Evolutionary conservation across 441 rosid species (phyloP).

Genomic region (Corymbia citriodora): DNA sequence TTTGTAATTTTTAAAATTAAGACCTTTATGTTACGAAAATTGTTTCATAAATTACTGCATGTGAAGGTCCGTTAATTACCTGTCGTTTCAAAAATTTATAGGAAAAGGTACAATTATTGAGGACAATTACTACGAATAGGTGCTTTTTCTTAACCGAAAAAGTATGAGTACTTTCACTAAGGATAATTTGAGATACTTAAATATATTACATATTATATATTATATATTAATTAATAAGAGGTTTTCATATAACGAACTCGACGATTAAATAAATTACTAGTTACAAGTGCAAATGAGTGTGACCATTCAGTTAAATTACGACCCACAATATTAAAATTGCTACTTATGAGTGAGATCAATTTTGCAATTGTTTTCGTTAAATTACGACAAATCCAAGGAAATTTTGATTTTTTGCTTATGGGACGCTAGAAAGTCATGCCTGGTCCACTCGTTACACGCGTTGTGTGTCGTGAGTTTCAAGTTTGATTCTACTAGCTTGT

Average conservation of each 20-base stretch:
- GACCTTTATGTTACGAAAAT: not conserved
- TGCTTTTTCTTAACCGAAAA: not conserved
- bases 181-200: not conserved
- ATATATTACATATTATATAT: not conserved
- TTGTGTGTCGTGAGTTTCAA: not conserved
- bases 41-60: not conserved
- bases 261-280: not conserved
- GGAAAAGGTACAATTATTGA: not conserved
- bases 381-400: not conserved
- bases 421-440: not conserved
- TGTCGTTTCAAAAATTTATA: not conserved
- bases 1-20: not conserved
- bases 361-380: not conserved
- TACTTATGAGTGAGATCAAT: not conserved
- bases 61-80: not conserved
- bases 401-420: not conserved
- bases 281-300: not conserved
- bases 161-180: not conserved
- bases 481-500: not conserved
- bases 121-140: not conserved
- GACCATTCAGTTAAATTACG: not conserved
- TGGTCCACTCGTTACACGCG: not conserved
- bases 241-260: not conserved
- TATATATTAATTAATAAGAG: not conserved
- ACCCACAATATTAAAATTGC: not conserved